phyloP scores from a whole-genome alignment of 208 protist species.

The Lotmaria passim region DNA sequence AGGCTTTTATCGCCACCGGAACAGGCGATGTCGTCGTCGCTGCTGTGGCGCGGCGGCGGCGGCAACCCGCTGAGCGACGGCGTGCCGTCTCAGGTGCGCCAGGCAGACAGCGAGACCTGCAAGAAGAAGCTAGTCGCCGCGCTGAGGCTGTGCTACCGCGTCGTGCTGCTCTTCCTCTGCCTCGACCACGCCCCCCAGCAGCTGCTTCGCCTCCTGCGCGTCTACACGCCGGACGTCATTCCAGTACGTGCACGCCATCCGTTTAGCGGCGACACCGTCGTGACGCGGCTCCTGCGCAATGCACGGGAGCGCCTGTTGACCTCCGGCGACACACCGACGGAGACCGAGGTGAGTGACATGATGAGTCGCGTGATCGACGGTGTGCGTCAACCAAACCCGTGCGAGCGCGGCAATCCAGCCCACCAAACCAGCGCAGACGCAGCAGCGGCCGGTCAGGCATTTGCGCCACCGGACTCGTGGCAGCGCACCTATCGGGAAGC shows the following conservation, averaged over 20 bases:
- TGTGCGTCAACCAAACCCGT: neutral
- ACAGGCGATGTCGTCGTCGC: neutral
- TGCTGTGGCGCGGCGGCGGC: conserved; percentile 1
- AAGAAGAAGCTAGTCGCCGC: conserved; percentile 11
- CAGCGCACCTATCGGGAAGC: conserved; percentile 36
- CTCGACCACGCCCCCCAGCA: conserved; percentile 33
- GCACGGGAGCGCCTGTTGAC: conserved; percentile 24
- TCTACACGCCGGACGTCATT: conserved; percentile 12
- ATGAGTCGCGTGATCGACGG: conserved; percentile 20
- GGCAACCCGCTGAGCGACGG: conserved; percentile 2
- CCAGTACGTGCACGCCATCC: conserved; percentile 30
- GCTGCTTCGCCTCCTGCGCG: conserved; percentile 30
- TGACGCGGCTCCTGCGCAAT: conserved; percentile 33
- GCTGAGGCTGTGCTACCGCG: conserved; percentile 36
- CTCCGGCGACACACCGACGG: conserved; percentile 15
- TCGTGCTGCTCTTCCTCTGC: conserved; percentile 32
- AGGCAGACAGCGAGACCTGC: neutral
- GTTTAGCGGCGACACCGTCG: conserved; percentile 30
- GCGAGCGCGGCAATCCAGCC: neutral
- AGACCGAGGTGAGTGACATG: conserved; percentile 24
- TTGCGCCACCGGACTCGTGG: neutral
- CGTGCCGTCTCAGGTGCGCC: neutral
- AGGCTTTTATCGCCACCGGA: neutral
- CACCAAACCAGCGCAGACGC: neutral
- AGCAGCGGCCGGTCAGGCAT: neutral